phyloP scores from a whole-genome alignment of 1,284 basidiomycete genomes.

The Amylostereum chailletii region DNA sequence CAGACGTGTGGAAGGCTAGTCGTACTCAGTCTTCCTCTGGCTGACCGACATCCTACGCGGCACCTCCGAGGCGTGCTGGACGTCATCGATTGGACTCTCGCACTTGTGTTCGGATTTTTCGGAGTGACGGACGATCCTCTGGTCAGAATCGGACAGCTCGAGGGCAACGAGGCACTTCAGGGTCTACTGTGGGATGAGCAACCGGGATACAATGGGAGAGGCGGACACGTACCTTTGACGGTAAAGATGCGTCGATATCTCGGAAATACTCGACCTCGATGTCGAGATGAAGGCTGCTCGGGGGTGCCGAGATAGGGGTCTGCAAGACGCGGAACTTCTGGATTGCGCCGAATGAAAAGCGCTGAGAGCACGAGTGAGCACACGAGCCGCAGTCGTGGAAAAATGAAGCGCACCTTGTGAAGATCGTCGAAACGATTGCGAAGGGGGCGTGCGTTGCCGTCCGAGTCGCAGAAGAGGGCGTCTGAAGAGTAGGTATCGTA shows the following conservation, averaged over 20 bases:
- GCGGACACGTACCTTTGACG: constrained; percentile 28
- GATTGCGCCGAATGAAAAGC: constrained; percentile 36
- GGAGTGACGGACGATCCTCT: constrained; percentile 28
- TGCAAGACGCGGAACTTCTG: constrained; percentile 33
- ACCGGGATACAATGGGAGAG: not conserved
- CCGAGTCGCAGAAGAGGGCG: constrained; percentile 40
- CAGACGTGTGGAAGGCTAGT: not conserved
- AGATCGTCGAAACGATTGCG: constrained; percentile 39
- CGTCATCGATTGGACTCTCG: constrained; percentile 31
- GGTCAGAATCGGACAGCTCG: constrained; percentile 28
- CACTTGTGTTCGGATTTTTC: constrained; percentile 43
- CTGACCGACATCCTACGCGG: not conserved
- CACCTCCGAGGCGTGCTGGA: not conserved
- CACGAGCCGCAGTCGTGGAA: not conserved
- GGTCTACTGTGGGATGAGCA: constrained; percentile 17
- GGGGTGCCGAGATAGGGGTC: constrained; percentile 29
- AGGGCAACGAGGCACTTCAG: constrained; percentile 40
- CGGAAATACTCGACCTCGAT: constrained; percentile 41
- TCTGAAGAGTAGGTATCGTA: constrained; percentile 36
- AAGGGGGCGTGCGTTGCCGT: constrained; percentile 29
- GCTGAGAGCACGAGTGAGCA: constrained; percentile 15
- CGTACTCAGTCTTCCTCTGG: not conserved
- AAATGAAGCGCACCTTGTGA: constrained; percentile 26
- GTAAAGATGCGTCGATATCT: constrained; percentile 26
- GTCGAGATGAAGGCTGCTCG: constrained; percentile 35